Conservation (phyloP, 106 monocot species). For the Dioscorea alata region DNA sequence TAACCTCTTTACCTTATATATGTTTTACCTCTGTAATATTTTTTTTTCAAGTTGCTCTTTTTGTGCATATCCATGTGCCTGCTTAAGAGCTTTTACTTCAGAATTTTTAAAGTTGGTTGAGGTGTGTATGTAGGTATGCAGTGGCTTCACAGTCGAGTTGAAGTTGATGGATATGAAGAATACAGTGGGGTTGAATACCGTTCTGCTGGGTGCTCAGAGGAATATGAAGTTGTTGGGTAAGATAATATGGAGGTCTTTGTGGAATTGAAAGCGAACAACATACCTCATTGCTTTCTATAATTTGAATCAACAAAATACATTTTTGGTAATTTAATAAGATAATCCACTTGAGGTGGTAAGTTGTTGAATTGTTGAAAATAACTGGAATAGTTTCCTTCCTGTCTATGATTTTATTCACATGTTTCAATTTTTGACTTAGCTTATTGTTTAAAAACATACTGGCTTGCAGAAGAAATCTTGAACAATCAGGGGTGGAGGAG, state of each 20-base stretch:
- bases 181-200: constrained; percentile 89
- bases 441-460: not conserved
- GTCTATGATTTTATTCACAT: not conserved
- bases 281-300: not conserved
- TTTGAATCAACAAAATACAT: not conserved
- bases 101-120: no score
- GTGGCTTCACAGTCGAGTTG: constrained; percentile 86
- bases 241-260: not conserved
- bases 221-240: constrained; percentile 73
- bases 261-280: no score
- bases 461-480: constrained; percentile 48
- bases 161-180: constrained; percentile 88
- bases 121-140: constrained; percentile 39
- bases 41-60: no score
- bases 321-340: not conserved
- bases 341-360: no score
- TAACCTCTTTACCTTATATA: no score
- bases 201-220: constrained; percentile 88
- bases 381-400: not conserved
- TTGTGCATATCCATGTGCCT: no score
- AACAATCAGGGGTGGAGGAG: constrained; percentile 78
- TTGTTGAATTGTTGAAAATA: not conserved
- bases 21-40: no score
- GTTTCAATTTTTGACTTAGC: not conserved
- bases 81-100: no score